Evolutionary conservation across 1,139 yeast species (phyloP), one percentile per base, ranked within the genome.

Genomic region (Hansenula lynferdii): DNA sequence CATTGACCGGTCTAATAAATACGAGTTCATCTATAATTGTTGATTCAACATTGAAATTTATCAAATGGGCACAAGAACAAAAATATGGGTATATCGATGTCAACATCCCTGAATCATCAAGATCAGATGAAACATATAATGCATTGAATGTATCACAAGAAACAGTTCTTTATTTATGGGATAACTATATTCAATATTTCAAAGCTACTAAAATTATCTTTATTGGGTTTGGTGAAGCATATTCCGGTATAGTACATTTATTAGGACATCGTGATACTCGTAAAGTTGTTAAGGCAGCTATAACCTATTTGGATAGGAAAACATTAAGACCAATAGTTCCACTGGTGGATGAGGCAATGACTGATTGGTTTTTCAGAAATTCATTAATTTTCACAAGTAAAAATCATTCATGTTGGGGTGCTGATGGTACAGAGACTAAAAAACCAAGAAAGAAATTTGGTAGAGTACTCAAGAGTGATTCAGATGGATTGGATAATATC

Each of bases 401-500:
- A 39, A 72, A 72, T 43, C 95, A 90, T 56, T 69, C 84, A 5
- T 83, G 94, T 49, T 89, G 96, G 96, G 83, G 75, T 20, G 57
- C 56, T 28, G 58, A 66, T 35, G 64, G 62, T 8, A 70, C 71
- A 37, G 74, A 70, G 37, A 70, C 70, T 35, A 87, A 85, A 56
- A 75, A 82, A 54, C 96, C 96, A 28, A 75, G 97, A 55, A 77
- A 87, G 56, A 89, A 87, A 61, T 87, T 82, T 57, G 98, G 98
- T 19, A 72, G 96, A 42, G 96, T 92, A 4, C 63, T 89, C 39
- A 78, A 81, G 52, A 75, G 92, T 12, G 77, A 78, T 31, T 66
- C 71, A 16, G 92, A 83, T 51, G 92, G 94, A 2, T 60, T 89
- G 44, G 84, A 79, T 61, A 85, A 85, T 43, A 78, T 86, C 18